Conservation (phyloP, 768 basidiomycete species). For the Rhodotorula kratochvilovae region DNA sequence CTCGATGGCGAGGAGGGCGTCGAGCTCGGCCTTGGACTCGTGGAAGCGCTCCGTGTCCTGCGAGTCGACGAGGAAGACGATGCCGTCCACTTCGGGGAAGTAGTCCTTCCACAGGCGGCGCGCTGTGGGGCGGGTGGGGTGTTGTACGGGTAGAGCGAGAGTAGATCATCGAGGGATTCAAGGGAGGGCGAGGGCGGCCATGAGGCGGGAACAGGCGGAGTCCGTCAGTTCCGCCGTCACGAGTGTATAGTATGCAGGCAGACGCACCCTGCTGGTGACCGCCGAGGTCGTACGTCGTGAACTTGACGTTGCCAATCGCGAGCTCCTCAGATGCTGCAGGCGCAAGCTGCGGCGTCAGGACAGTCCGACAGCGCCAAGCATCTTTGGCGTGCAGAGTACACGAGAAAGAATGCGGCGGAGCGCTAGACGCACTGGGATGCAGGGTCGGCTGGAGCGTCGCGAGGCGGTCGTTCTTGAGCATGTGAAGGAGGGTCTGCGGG, state of each 20-base stretch:
- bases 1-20: conserved; percentile 91
- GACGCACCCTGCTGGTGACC: conserved; percentile 87
- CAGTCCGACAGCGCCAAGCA: no score
- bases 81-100: conserved; percentile 98
- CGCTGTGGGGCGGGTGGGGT: conserved; percentile 52
- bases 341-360: background rate
- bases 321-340: conserved; percentile 91
- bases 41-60: conserved; percentile 94
- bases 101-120: conserved; percentile 99
- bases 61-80: conserved; percentile 95
- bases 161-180: no score
- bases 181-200: no score
- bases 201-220: no score
- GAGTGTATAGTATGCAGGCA: background rate
- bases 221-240: no score
- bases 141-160: conserved; percentile 2
- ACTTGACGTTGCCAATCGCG: conserved; percentile 97
- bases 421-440: conserved; percentile 90
- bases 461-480: conserved; percentile 98
- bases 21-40: conserved; percentile 95
- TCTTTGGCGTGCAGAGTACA: no score
- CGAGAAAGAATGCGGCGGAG: no score
- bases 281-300: conserved; percentile 96
- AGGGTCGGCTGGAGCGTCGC: conserved; percentile 97
- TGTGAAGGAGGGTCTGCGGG: conserved; percentile 82